Conservation (phyloP, 305 asterid genomes). For the Rubia tinctorum region DNA sequence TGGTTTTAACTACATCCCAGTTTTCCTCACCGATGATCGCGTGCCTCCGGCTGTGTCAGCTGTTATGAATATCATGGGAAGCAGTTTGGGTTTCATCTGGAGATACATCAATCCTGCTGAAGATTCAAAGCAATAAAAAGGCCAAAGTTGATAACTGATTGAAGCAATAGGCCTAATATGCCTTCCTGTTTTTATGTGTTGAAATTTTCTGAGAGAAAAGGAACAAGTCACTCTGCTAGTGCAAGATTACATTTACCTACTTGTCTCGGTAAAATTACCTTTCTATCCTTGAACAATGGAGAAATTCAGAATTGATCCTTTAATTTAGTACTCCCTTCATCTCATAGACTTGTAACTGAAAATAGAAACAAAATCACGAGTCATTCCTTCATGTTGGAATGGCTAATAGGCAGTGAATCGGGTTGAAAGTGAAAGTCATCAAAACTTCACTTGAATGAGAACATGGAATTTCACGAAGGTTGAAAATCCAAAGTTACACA, state of each 20-base stretch:
- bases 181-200: background rate
- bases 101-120: conserved; percentile 51
- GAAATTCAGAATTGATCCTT: no score
- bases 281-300: no score
- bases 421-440: no score
- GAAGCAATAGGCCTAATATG: background rate
- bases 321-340: no score
- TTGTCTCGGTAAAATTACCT: no score
- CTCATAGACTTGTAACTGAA: no score
- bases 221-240: background rate
- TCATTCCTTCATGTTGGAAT: no score
- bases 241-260: background rate
- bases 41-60: conserved; percentile 81
- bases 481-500: no score
- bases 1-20: conserved; percentile 83
- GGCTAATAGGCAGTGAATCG: no score
- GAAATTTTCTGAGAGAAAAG: background rate
- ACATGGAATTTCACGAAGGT: no score
- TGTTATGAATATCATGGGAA: conserved; percentile 90
- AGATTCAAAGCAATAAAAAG: conserved; percentile 22
- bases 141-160: conserved; percentile 4
- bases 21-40: conserved; percentile 77
- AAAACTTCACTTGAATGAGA: no score
- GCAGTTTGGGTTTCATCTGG: conserved; percentile 84
- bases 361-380: no score